A percentile compares a stretch with the other conserved stretches of the same genome.
phyloP scores from a whole-genome alignment of 305 asterid species.

The Rubia peregrina region DNA sequence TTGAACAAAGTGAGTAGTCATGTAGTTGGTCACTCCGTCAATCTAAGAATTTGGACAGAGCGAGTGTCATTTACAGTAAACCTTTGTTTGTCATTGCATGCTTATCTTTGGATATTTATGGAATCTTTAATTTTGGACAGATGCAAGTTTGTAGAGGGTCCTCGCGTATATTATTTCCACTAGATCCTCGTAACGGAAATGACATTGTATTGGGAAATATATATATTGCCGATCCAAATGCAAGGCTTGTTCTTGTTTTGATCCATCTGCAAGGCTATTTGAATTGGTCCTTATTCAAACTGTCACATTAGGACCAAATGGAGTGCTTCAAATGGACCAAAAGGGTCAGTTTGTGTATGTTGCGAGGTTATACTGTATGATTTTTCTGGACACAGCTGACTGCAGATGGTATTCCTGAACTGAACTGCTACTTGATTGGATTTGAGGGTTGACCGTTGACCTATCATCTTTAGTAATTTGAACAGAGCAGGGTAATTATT shows the following conservation, averaged over 20 bases:
- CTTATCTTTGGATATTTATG: not conserved
- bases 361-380: not conserved
- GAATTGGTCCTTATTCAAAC: not conserved
- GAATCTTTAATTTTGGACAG: not conserved
- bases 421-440: not conserved
- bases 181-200: not conserved
- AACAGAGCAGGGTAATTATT: not conserved
- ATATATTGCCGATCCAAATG: no score
- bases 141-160: not conserved
- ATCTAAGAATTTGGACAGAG: not conserved
- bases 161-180: not conserved
- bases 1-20: not conserved
- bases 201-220: no score
- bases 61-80: not conserved
- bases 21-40: not conserved
- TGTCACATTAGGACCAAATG: no score
- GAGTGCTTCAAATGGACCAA: not conserved
- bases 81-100: slow-evolving; percentile 1
- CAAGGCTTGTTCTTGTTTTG: no score
- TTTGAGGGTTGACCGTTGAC: not conserved
- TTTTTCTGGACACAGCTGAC: not conserved
- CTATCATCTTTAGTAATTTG: not conserved
- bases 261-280: not conserved
- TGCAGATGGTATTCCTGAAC: not conserved
- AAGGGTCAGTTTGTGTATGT: not conserved